Evolutionary conservation across 2,329 filamentous ascomycete species (phyloP).

Genomic region (Scedosporium apiospermum): DNA sequence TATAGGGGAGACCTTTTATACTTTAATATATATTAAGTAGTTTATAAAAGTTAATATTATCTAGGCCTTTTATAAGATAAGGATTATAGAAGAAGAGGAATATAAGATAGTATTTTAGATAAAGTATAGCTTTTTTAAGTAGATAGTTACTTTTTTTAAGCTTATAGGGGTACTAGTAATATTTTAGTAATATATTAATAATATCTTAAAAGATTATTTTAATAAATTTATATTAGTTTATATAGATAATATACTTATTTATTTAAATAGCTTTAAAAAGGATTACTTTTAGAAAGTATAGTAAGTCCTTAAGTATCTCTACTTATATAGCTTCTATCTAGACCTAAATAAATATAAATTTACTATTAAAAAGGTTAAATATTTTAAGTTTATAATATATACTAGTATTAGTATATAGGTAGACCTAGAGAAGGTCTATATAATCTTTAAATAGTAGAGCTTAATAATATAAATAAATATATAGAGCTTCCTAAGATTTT

Average conservation of each 20-base stretch:
- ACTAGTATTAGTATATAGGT: too few relatives aligned
- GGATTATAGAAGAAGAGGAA: not conserved
- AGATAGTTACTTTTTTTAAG: not conserved
- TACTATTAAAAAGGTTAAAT: too few relatives aligned
- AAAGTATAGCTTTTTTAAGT: not conserved
- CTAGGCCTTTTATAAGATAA: not conserved
- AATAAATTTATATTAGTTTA: not conserved
- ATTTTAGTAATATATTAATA: constrained; percentile 1
- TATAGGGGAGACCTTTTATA: not conserved
- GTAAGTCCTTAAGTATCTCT: not conserved
- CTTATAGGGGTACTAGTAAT: not conserved
- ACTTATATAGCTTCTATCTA: not conserved
- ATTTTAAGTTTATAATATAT: not conserved
- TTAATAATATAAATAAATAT: not conserved
- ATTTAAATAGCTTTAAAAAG: not conserved
- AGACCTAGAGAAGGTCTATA: not conserved
- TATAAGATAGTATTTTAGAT: not conserved
- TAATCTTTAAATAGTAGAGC: not conserved
- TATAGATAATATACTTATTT: not conserved
- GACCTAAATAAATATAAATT: not conserved
- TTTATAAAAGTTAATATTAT: constrained; percentile 1
- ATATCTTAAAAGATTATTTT: not conserved
- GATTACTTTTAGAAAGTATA: not conserved
- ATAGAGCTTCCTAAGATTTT: not conserved
- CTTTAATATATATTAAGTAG: not conserved